Conservation (phyloP, 2,329 filamentous ascomycete species). For the Lasiodiplodia theobromae region DNA sequence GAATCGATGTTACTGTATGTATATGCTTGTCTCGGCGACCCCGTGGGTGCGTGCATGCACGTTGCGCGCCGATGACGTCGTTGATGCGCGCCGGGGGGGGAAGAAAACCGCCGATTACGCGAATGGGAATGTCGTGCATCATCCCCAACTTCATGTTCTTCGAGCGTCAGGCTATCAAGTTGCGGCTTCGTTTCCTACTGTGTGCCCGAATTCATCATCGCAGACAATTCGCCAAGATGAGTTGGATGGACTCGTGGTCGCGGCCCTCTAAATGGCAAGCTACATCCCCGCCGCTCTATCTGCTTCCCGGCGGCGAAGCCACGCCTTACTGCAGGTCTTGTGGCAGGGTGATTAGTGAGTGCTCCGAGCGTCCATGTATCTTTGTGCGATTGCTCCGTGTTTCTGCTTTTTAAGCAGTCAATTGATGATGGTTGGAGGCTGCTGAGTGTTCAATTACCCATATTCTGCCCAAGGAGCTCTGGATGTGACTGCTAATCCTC, state of each 20-base stretch:
- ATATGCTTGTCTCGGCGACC: background rate
- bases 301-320: constrained; percentile 54
- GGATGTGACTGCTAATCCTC: background rate
- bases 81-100: constrained; percentile 3
- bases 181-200: background rate
- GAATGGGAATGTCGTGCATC: background rate
- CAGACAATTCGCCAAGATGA: constrained; percentile 44
- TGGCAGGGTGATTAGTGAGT: constrained; percentile 60
- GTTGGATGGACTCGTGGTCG: constrained; percentile 59
- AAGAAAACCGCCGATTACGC: background rate
- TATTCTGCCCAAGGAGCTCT: background rate
- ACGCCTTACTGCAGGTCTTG: constrained; percentile 65
- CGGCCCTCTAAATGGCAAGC: constrained; percentile 50
- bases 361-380: background rate
- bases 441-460: background rate
- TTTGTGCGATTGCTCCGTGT: background rate
- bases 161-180: background rate
- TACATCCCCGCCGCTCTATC: constrained; percentile 62
- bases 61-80: constrained; percentile 18
- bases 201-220: background rate
- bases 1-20: background rate
- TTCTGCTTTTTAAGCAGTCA: background rate
- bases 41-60: background rate
- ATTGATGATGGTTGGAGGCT: background rate
- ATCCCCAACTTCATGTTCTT: background rate